These are phyloP conservation scores for Fusarium anguioides DNA, from an alignment of 2,329 filamentous ascomycete genomes.

Conservation along the genomic window DNA sequence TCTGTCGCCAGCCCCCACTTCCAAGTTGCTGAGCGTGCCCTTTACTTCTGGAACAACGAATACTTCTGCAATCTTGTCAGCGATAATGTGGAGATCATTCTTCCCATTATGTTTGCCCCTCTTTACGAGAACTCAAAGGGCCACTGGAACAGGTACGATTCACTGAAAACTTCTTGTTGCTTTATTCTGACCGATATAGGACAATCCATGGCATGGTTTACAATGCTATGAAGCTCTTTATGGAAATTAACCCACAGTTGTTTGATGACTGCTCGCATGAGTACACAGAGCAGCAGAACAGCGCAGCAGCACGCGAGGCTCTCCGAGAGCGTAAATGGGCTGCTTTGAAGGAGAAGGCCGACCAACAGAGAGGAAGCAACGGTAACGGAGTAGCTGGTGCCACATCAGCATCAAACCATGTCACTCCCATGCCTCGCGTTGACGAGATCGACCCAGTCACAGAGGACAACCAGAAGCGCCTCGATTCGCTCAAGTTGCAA, in stretches of 20 bases:
- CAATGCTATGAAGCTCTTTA: conserved; percentile 99
- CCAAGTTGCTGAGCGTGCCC: conserved; percentile 94
- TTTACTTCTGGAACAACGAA: conserved; percentile 99
- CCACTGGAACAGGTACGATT: conserved; percentile 92
- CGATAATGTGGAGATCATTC: conserved; percentile 97
- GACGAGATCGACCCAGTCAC: conserved; percentile 84
- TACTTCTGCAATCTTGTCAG: conserved; percentile 99
- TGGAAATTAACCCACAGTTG: conserved; percentile 98
- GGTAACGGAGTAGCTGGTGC: conserved; percentile 46
- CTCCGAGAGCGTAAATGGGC: conserved; percentile 91
- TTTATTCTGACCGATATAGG: conserved; percentile 58
- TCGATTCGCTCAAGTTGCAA: conserved; percentile 91
- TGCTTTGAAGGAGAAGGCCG: conserved; percentile 81
- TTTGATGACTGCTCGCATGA: conserved; percentile 99
- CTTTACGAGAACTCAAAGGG: conserved; percentile 99
- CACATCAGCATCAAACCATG: conserved; percentile 51
- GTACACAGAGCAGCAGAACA: conserved; percentile 96
- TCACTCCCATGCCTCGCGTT: conserved; percentile 60
- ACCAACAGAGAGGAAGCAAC: conserved; percentile 67
- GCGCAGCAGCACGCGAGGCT: conserved; percentile 83
- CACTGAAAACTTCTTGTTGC: neutral
- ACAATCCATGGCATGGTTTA: conserved; percentile 99
- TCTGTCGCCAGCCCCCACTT: conserved; percentile 99
- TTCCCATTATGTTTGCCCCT: conserved; percentile 99
- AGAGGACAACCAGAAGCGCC: conserved; percentile 85